Percentiles rank a stretch among this genome's conserved stretches.
These are phyloP conservation scores for Ophiocordyceps camponoti-floridani DNA, from an alignment of 2,329 filamentous ascomycete genomes.

Conservation along the genomic window DNA sequence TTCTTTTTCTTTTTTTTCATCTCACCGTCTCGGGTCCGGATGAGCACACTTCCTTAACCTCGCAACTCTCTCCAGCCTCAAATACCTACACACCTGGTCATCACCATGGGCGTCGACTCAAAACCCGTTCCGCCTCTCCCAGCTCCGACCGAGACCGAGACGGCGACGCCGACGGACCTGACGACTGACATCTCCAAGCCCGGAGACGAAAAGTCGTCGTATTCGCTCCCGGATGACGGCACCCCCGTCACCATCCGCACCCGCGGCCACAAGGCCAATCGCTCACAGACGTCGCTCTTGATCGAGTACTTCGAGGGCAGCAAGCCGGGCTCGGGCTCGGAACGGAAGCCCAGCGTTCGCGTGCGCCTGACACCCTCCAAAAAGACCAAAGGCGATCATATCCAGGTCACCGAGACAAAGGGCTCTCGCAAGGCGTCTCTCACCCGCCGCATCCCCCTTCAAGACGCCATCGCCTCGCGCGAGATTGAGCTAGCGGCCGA, in stretches of 20 bases:
- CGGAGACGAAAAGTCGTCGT: conserved; percentile 54
- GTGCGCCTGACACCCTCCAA: conserved; percentile 66
- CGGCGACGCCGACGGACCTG: conserved; percentile 43
- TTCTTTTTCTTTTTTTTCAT: not conserved
- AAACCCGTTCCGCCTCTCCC: conserved; percentile 50
- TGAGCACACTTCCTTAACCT: no score
- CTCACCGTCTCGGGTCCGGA: not conserved
- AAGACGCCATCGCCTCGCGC: conserved; percentile 19
- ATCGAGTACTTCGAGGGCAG: conserved; percentile 90
- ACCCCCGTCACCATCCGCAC: conserved; percentile 87
- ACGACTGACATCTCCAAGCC: conserved; percentile 47
- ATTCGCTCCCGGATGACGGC: conserved; percentile 70
- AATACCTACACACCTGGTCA: no score
- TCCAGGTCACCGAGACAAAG: conserved; percentile 72
- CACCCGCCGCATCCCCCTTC: conserved; percentile 34
- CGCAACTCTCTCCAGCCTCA: no score
- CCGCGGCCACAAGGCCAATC: conserved; percentile 35
- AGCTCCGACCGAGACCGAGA: conserved; percentile 60
- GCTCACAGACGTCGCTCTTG: conserved; percentile 75
- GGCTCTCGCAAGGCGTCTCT: conserved; percentile 49
- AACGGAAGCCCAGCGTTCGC: conserved; percentile 65
- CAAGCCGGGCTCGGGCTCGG: conserved; percentile 38
- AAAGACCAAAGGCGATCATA: conserved; percentile 51
- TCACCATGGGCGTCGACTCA: conserved; percentile 36
- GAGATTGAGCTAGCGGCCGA: conserved; percentile 30